Evolutionary conservation across 2,329 filamentous ascomycete species (phyloP).

Genomic region (Fusarium bactridioides): DNA sequence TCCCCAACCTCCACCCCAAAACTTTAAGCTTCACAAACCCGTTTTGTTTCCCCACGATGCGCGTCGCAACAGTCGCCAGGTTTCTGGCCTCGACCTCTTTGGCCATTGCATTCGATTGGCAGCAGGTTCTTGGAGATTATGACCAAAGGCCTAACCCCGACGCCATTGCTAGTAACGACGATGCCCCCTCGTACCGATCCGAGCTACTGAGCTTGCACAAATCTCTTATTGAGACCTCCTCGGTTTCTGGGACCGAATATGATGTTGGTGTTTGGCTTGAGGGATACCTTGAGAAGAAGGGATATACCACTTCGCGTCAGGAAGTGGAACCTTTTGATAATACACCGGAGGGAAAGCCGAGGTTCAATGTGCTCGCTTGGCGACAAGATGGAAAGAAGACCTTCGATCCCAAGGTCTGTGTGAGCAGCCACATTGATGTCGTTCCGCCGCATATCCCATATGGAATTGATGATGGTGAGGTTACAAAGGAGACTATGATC

Average conservation of each 20-base stretch:
- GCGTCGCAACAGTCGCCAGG: constrained; percentile 13
- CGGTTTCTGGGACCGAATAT: constrained; percentile 74
- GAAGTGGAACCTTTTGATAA: constrained; percentile 47
- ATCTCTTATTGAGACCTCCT: constrained; percentile 76
- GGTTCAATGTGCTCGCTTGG: constrained; percentile 81
- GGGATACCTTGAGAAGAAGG: constrained; percentile 64
- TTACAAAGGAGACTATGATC: constrained; percentile 61
- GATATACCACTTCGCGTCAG: constrained; percentile 56
- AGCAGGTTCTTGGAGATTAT: constrained; percentile 12
- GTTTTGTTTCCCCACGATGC: constrained; percentile 16
- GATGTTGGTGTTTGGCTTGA: constrained; percentile 73
- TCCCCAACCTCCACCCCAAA: constrained; percentile 12
- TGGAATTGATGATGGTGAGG: constrained; percentile 58
- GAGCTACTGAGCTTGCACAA: constrained; percentile 76
- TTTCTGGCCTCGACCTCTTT: constrained; percentile 21
- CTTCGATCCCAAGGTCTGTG: constrained; percentile 65
- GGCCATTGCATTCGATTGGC: constrained; percentile 15
- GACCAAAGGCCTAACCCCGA: neutral
- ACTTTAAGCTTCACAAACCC: neutral
- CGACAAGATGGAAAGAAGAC: constrained; percentile 49
- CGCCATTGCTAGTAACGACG: neutral
- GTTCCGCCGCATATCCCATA: constrained; percentile 79
- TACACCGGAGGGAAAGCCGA: constrained; percentile 39
- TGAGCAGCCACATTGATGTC: constrained; percentile 84
- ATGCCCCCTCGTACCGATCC: constrained; percentile 50